phyloP scores from a whole-genome alignment of 1,284 basidiomycete genomes.

The Rhizoctonia solani region DNA sequence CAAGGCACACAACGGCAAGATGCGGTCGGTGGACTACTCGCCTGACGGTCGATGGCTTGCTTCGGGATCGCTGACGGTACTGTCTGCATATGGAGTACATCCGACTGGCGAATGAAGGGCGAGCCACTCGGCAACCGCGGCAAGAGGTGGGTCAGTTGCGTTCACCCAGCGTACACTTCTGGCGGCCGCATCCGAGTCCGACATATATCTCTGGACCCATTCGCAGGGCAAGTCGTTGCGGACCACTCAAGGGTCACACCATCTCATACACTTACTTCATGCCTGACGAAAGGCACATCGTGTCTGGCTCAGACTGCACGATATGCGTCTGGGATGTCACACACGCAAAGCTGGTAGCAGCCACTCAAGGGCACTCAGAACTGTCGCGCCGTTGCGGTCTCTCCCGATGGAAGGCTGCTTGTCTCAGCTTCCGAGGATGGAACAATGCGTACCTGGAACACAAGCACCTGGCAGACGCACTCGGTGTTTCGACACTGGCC shows the following conservation, averaged over 20 bases:
- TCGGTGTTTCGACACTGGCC: slow-evolving; percentile 12
- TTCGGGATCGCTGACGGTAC: slow-evolving; percentile 8
- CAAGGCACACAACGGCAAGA: slow-evolving; percentile 1
- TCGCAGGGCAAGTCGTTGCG: neutral
- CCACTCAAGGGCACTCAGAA: neutral
- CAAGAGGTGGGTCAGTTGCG: neutral
- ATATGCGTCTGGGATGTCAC: slow-evolving; percentile 9
- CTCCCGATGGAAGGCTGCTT: slow-evolving; percentile 15
- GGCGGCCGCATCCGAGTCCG: slow-evolving; percentile 28
- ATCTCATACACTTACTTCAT: slow-evolving; percentile 9
- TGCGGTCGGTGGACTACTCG: slow-evolving; percentile 7
- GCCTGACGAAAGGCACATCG: slow-evolving; percentile 34
- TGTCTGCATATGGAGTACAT: slow-evolving; percentile 8
- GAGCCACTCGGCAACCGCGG: neutral
- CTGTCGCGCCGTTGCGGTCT: slow-evolving; percentile 24
- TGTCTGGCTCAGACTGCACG: slow-evolving; percentile 34
- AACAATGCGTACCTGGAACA: slow-evolving; percentile 27
- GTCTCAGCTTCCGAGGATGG: slow-evolving; percentile 8
- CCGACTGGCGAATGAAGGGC: neutral
- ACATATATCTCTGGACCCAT: neutral
- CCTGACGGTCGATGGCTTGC: neutral
- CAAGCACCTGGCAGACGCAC: neutral
- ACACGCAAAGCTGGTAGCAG: neutral
- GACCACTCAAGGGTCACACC: neutral
- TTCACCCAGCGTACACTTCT: slow-evolving; percentile 32